Evolutionary conservation across 1,139 yeast species (phyloP), one percentile per base, ranked within the genome.

Genomic region (Suhomyces maxii): DNA sequence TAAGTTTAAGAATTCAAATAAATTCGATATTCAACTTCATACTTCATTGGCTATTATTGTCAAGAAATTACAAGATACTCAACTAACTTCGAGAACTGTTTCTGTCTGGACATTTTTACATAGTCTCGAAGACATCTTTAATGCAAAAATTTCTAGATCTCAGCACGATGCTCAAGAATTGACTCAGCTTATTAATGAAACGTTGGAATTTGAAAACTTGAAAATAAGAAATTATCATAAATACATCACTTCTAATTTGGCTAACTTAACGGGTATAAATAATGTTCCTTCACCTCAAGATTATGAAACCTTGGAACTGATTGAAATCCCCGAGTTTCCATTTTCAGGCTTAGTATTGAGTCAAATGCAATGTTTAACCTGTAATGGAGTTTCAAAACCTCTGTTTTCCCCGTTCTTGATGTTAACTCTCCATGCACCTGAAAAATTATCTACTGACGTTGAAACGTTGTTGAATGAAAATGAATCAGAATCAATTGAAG

Each of bases 81-180:
- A 83, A 36, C 63, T 74, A 57, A 61, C 79, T 0, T 66, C 84
- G 1, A 76, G 79, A 50, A 76, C 84, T 3, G 68, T 84, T 6
- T 82, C 90, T 0, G 93, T 89, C 0, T 86, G 95, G 93, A 84
- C 89, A 1, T 78, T 89, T 47, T 68, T 91, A 25, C 84, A 79
- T 46, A 83, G 82, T 10, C 67, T 91, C 47, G 98, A 91, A 60
- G 65, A 66, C n/a, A 84, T 87, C n/a, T 87, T 85, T 67, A 79
- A 83, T 49, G 84, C 91, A 7, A 82, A 81, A 54, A 84, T 93
- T 31, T 84, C 96, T 2, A 71, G 90, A 32, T 80, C 82, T 37
- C 99, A 93, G 65, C 96, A 91, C 57, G 98, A 91, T 68, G 97
- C 98, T 0, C 98, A 93, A 56, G 99, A 93, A 59, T 74, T 93